Conservation (phyloP, 805 yeast genomes). For the Ogataea ganodermae region DNA sequence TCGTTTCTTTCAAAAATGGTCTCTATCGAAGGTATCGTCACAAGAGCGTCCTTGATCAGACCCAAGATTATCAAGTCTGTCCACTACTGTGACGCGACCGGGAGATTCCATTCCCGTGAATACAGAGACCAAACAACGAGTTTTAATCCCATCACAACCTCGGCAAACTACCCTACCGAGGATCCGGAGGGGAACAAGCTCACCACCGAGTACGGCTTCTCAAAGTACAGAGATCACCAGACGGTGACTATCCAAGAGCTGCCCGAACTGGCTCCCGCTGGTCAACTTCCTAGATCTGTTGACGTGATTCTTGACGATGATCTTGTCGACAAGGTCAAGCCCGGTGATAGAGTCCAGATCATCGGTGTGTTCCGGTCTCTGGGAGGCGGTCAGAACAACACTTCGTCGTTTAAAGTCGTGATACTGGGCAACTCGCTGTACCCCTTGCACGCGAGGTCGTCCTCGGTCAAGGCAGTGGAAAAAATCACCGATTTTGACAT, state of each 20-base stretch:
- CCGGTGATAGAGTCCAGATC: constrained; percentile 93
- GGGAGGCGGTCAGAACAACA: constrained; percentile 67
- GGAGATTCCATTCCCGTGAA: constrained; percentile 85
- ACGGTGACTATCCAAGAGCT: constrained; percentile 91
- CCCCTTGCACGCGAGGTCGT: constrained; percentile 83
- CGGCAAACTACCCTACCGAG: constrained; percentile 89
- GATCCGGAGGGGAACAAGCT: constrained; percentile 90
- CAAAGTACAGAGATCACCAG: constrained; percentile 93
- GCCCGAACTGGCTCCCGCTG: constrained; percentile 98
- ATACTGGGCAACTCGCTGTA: constrained; percentile 87
- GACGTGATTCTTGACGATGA: constrained; percentile 95
- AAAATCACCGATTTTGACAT: constrained; percentile 79
- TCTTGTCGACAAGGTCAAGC: constrained; percentile 86
- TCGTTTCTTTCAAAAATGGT: constrained; percentile 76
- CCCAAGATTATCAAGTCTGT: constrained; percentile 92
- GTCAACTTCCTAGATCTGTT: constrained; percentile 91
- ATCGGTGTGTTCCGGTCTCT: constrained; percentile 93
- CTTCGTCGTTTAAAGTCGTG: constrained; percentile 78
- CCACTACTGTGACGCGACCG: constrained; percentile 85
- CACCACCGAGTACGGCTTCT: constrained; percentile 88
- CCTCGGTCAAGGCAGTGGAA: constrained; percentile 64
- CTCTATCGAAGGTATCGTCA: constrained; percentile 92
- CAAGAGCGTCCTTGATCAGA: constrained; percentile 87
- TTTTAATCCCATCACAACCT: constrained; percentile 77
- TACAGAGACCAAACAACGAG: constrained; percentile 92